Base-by-base conservation (phyloP, 2,329 filamentous ascomycete genomes). In the Monosporascus sp. region DNA sequence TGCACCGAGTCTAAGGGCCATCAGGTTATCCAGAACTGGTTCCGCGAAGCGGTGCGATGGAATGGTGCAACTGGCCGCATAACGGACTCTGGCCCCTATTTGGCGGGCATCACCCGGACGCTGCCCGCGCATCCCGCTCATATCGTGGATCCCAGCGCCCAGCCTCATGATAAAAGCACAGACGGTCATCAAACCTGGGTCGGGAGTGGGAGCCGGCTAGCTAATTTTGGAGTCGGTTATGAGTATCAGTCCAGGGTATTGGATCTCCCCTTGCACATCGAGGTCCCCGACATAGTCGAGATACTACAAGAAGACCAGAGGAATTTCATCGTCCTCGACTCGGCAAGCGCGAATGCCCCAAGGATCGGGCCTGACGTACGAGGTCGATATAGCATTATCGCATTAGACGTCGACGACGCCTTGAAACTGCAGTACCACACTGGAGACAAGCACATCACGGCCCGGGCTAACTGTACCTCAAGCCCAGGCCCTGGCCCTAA, bases 341-440 rank as follows among this genome's bases (percentile, higher is more conserved):
- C 81, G 14, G 79, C 81, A 2, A 86, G 80, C 60, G 79, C 77
- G 7, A 66, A 77, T 69, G 45, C 72, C 68, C 15, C 65, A 72
- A 54, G 74, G 74, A 38, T 64, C 24, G 46, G 70, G 59, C n/a
- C 70, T 2, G 74, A 78, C 54, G 76, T 80, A 1, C 71, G 75
- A 48, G 87, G 87, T 2, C 75, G 84, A 47, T 89, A 84, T 65
- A 92, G 87, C 65, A 89, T 95, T 58, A 79, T 95, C 50, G 89
- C 85, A 0, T 71, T 91, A 1, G 77, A 85, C 9, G 77, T 87
- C 1, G 75, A 77, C 17, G 70, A 80, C 37, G 78, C 84, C 0
- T 59, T 80, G 55, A 78, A 77, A 7, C 63, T 87, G n/a, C 78
- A 85, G 60, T 81, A 87, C 58, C 76, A 74, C 26, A 75, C 76